Evolutionary conservation across 1,284 basidiomycete genomes (phyloP).

Genomic region (Rhodotorula mucilaginosa): DNA sequence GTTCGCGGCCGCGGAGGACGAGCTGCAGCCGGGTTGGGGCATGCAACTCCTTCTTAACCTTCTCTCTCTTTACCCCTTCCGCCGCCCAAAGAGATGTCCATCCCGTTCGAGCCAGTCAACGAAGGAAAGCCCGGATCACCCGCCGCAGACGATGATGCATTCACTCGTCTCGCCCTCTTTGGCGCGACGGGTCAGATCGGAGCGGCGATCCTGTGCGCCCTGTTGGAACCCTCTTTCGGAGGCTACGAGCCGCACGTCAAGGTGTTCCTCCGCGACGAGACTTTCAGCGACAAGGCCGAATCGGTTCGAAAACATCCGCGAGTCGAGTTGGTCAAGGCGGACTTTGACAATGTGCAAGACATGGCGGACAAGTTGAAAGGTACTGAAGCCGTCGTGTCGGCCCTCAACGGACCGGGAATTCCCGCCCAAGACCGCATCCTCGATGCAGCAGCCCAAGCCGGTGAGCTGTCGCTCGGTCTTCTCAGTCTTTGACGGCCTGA

Average conservation of each 20-base stretch:
- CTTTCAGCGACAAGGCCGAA: background rate
- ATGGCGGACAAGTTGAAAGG: background rate
- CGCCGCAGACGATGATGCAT: background rate
- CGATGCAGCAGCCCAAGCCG: background rate
- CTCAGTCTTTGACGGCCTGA: background rate
- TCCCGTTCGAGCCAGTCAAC: too few relatives aligned
- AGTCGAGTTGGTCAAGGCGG: background rate
- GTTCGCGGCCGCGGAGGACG: too few relatives aligned
- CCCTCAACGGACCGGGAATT: slow-evolving; percentile 1
- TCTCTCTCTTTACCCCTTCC: too few relatives aligned
- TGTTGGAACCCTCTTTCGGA: background rate
- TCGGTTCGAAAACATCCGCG: background rate
- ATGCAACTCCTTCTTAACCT: too few relatives aligned
- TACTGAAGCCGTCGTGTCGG: background rate
- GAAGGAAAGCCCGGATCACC: too few relatives aligned
- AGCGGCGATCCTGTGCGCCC: background rate
- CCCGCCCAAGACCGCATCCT: background rate
- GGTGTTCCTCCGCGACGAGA: background rate
- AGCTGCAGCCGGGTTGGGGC: too few relatives aligned
- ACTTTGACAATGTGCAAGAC: background rate
- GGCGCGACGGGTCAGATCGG: slow-evolving; percentile 6
- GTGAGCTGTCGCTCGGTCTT: background rate
- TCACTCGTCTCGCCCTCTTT: background rate
- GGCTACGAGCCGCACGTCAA: background rate
- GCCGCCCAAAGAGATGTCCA: too few relatives aligned